Conservation (phyloP, 1,139 yeast species). For the Hyphopichia pseudoburtonii region DNA sequence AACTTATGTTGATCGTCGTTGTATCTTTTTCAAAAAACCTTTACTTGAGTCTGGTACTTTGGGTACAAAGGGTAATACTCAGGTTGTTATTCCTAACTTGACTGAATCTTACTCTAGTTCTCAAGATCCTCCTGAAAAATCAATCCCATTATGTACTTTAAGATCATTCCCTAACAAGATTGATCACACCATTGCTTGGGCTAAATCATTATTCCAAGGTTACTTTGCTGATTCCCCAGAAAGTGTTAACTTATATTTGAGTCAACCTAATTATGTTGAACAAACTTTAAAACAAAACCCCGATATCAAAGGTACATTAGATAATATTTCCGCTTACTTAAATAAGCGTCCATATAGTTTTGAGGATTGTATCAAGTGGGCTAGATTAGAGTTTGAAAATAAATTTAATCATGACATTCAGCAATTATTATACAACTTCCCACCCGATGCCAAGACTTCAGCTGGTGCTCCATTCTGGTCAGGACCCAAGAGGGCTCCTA, state of each 20-base stretch:
- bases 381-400: slow-evolving; percentile 81
- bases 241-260: slow-evolving; percentile 84
- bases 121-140: slow-evolving; percentile 97
- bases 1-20: slow-evolving; percentile 94
- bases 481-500: slow-evolving; percentile 96
- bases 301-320: slow-evolving; percentile 84
- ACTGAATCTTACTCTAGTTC: slow-evolving; percentile 96
- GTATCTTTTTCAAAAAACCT: slow-evolving; percentile 90
- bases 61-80: slow-evolving; percentile 98
- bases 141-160: slow-evolving; percentile 94
- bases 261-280: slow-evolving; percentile 93
- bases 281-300: slow-evolving; percentile 87
- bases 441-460: slow-evolving; percentile 87
- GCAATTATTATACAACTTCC: slow-evolving; percentile 91
- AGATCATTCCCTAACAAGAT: slow-evolving; percentile 97
- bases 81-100: slow-evolving; percentile 87
- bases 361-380: slow-evolving; percentile 96
- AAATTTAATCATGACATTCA: slow-evolving; percentile 83
- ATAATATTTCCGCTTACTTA: slow-evolving; percentile 71
- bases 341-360: slow-evolving; percentile 82
- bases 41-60: slow-evolving; percentile 94
- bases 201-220: slow-evolving; percentile 93
- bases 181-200: slow-evolving; percentile 99
- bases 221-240: slow-evolving; percentile 88
- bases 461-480: slow-evolving; percentile 96